A percentile compares a stretch with the other conserved stretches of the same genome.
Conservation (phyloP, 2,329 filamentous ascomycete genomes). For the Paecilomyces variotii region DNA sequence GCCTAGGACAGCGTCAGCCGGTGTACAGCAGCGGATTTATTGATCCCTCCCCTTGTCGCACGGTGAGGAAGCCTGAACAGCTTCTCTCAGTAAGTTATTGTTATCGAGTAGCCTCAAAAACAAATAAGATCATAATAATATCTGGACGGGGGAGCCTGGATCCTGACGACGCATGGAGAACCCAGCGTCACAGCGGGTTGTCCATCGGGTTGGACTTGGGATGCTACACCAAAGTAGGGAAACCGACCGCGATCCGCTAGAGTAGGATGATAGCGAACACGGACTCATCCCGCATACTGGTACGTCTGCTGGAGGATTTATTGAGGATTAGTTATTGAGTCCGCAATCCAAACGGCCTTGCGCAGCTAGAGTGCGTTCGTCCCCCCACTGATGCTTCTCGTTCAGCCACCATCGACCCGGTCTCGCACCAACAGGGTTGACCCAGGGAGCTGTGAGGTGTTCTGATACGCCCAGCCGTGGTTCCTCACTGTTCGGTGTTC, state of each 20-base stretch:
- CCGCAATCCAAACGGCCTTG: background rate
- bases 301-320: background rate
- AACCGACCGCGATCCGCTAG: background rate
- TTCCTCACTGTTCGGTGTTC: background rate
- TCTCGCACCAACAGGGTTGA: background rate
- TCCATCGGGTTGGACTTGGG: background rate
- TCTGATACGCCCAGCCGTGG: background rate
- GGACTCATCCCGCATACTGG: background rate
- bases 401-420: background rate
- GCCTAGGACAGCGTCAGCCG: background rate
- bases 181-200: background rate
- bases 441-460: background rate
- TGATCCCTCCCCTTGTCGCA: background rate
- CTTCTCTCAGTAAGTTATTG: background rate
- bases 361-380: background rate
- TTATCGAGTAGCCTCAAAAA: background rate
- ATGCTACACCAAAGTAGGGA: conserved; percentile 1
- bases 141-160: background rate
- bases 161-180: background rate
- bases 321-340: background rate
- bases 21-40: background rate
- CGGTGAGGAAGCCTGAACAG: background rate
- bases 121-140: background rate
- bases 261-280: background rate
- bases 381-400: background rate